Conservation (phyloP, 345 rosid genomes). For the Conringia planisiliqua region DNA sequence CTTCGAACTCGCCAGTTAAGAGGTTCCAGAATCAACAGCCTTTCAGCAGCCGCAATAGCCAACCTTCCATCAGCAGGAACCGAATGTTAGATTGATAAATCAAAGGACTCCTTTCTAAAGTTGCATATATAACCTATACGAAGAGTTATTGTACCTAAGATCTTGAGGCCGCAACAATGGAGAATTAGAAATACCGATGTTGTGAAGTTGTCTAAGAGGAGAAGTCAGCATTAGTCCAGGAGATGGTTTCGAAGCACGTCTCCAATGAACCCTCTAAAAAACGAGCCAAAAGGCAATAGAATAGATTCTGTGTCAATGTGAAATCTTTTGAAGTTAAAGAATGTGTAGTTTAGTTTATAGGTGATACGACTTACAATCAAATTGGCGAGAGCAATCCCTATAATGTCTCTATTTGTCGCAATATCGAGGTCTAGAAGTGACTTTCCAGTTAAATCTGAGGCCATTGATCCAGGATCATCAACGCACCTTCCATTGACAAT, state of each 20-base stretch:
- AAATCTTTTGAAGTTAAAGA: not conserved
- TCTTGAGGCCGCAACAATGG: slow-evolving; percentile 71
- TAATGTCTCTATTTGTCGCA: slow-evolving; percentile 77
- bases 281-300: not conserved
- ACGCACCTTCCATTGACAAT: slow-evolving; percentile 85
- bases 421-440: slow-evolving; percentile 80
- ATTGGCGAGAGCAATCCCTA: slow-evolving; percentile 91
- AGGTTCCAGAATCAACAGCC: slow-evolving; percentile 81
- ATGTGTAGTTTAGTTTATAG: not conserved
- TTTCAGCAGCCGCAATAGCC: slow-evolving; percentile 88
- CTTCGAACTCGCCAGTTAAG: slow-evolving; percentile 80
- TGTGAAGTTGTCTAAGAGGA: slow-evolving; percentile 64
- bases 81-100: not conserved
- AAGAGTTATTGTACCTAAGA: slow-evolving; percentile 50
- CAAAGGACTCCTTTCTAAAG: not conserved
- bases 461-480: slow-evolving; percentile 84
- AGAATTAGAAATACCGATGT: slow-evolving; percentile 35
- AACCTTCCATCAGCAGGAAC: slow-evolving; percentile 42
- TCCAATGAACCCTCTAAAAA: slow-evolving; percentile 88
- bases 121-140: not conserved
- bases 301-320: not conserved
- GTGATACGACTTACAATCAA: slow-evolving; percentile 63
- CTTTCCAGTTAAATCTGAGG: slow-evolving; percentile 78
- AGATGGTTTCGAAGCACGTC: slow-evolving; percentile 73
- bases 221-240: slow-evolving; percentile 87